Conservation (phyloP, 1,284 basidiomycete species). For the Malassezia slooffiae region DNA sequence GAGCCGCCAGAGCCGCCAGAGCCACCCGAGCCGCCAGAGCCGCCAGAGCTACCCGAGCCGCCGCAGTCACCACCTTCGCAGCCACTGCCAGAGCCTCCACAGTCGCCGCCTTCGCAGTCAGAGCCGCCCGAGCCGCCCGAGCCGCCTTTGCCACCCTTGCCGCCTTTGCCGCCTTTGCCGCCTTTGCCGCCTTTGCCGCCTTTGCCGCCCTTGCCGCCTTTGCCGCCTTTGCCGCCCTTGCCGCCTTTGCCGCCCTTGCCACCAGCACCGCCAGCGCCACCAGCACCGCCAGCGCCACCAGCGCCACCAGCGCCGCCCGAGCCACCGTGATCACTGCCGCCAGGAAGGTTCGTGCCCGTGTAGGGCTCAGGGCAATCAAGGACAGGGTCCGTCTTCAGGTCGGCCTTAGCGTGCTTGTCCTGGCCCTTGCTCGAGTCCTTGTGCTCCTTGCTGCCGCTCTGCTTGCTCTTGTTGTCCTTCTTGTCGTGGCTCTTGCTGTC, state of each 20-base stretch:
- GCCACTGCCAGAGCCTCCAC: background rate
- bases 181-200: constrained; percentile 8
- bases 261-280: background rate
- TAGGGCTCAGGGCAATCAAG: no score
- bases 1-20: background rate
- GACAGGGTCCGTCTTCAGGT: no score
- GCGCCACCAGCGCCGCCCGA: no score
- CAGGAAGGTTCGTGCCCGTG: no score
- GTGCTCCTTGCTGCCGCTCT: no score
- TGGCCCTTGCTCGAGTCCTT: no score
- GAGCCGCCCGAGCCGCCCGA: constrained; percentile 1
- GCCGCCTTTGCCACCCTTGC: constrained; percentile 3
- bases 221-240: background rate
- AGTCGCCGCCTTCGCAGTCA: constrained; percentile 1
- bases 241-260: constrained; percentile 1
- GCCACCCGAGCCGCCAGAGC: background rate
- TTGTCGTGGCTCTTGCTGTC: no score
- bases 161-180: constrained; percentile 5
- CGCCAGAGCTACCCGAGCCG: no score
- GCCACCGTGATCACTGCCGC: no score
- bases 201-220: constrained; percentile 3
- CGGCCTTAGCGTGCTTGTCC: no score
- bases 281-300: no score
- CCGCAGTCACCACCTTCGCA: constrained; percentile 5
- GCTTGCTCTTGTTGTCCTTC: no score